Evolutionary conservation across 2,329 filamentous ascomycete species (phyloP).

Genomic region (Paecilomyces niveus): DNA sequence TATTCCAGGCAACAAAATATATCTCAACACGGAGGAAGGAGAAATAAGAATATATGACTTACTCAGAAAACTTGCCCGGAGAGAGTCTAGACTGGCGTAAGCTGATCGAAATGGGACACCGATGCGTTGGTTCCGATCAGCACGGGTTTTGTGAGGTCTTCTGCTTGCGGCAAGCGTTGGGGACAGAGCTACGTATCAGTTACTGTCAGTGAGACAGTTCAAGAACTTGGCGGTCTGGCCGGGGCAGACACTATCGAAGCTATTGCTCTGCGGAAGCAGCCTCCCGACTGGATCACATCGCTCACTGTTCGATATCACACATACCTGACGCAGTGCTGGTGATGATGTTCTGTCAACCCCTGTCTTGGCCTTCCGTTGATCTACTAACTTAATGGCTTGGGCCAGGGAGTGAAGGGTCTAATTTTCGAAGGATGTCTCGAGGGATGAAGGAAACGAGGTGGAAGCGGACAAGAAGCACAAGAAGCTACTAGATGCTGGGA

Average conservation of each 20-base stretch:
- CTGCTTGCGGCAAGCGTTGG: slow-evolving; percentile 1
- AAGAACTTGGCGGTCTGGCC: neutral
- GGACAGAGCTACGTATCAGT: slow-evolving; percentile 2
- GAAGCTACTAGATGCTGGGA: neutral
- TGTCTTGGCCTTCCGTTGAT: neutral
- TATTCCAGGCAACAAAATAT: neutral
- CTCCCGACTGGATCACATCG: neutral
- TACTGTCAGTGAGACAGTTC: neutral
- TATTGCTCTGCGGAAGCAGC: too few species aligned
- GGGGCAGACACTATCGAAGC: neutral
- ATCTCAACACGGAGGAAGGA: neutral
- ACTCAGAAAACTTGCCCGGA: slow-evolving; percentile 9
- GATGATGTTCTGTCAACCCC: neutral
- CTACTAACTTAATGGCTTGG: neutral
- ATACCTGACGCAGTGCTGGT: neutral
- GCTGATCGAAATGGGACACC: neutral
- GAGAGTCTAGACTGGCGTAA: neutral
- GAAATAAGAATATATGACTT: slow-evolving; percentile 10
- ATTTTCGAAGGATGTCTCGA: neutral
- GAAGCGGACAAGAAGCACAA: neutral
- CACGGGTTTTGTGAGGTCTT: neutral
- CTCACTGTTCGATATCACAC: neutral
- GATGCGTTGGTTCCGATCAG: neutral
- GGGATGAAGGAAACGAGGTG: neutral
- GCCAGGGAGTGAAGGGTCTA: neutral